Conservation (phyloP, 2,329 filamentous ascomycete genomes). For the Aureobasidium sp. region DNA sequence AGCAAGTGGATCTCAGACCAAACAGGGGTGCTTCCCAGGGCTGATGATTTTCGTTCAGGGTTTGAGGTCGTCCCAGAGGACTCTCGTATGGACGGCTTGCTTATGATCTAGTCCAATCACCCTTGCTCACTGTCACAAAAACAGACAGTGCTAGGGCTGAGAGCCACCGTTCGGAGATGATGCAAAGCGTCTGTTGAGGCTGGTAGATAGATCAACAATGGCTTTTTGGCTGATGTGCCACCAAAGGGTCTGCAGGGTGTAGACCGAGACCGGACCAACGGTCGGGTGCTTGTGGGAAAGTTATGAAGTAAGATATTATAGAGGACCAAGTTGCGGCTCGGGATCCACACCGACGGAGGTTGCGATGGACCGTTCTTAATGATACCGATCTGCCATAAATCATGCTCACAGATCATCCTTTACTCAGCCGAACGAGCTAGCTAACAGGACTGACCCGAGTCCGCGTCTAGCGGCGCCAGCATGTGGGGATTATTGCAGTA, state of each 20-base stretch:
- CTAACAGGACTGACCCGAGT: background rate
- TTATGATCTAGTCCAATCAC: background rate
- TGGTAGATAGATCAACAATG: background rate
- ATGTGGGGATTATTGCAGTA: conserved; percentile 9
- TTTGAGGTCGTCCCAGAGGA: background rate
- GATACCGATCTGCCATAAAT: background rate
- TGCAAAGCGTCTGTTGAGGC: background rate
- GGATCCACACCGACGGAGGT: background rate
- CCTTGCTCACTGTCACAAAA: background rate
- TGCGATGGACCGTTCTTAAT: background rate
- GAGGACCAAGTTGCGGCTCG: conserved; percentile 3
- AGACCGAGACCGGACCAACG: conserved; percentile 1
- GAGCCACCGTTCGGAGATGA: background rate
- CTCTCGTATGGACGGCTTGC: background rate
- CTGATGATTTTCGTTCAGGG: background rate
- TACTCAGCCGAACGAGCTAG: background rate
- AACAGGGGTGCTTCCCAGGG: background rate
- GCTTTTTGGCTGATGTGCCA: background rate
- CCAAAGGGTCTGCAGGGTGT: conserved; percentile 1
- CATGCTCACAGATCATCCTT: background rate
- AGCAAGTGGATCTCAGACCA: background rate
- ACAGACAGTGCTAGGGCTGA: conserved; percentile 2
- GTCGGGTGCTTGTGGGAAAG: background rate
- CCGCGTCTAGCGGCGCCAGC: background rate
- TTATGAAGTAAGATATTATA: background rate